Percentiles rank a stretch among this genome's conserved stretches.
Conservation (phyloP, 345 rosid species). For the Triadica sebifera region DNA sequence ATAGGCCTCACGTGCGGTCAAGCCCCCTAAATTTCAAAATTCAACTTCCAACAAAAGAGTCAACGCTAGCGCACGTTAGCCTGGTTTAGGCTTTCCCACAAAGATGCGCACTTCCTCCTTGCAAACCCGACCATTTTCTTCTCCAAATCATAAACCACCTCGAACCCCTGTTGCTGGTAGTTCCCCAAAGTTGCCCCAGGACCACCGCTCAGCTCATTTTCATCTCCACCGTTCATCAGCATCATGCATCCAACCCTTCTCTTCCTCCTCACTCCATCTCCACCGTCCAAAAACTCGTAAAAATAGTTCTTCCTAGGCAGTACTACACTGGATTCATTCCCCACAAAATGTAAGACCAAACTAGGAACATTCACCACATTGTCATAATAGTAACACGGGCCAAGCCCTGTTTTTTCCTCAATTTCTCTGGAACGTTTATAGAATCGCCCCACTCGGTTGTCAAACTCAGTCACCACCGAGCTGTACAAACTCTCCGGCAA, state of each 20-base stretch:
- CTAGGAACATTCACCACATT: conserved; percentile 46
- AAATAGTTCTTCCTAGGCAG: conserved; percentile 82
- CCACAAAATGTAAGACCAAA: conserved; percentile 59
- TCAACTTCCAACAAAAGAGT: background rate
- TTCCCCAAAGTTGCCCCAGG: conserved; percentile 80
- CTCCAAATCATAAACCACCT: conserved; percentile 87
- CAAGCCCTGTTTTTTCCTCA: conserved; percentile 66
- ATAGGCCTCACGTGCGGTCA: conserved; percentile 12
- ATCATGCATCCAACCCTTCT: conserved; percentile 75
- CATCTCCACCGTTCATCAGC: conserved; percentile 94
- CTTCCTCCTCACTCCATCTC: conserved; percentile 41
- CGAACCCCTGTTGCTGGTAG: conserved; percentile 94
- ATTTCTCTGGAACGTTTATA: conserved; percentile 55
- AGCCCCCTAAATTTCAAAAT: background rate
- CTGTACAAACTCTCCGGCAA: conserved; percentile 63
- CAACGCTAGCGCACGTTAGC: conserved; percentile 30
- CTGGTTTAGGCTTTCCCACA: conserved; percentile 68
- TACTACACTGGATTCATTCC: conserved; percentile 66
- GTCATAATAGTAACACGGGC: conserved; percentile 68
- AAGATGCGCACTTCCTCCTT: conserved; percentile 71
- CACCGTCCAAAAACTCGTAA: conserved; percentile 65
- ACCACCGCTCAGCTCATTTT: conserved; percentile 66
- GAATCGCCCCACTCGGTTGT: conserved; percentile 49
- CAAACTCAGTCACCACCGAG: conserved; percentile 64
- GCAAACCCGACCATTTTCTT: conserved; percentile 77